Base-by-base conservation (phyloP, 768 basidiomycete genomes). In the Phylloporus scabripes region DNA sequence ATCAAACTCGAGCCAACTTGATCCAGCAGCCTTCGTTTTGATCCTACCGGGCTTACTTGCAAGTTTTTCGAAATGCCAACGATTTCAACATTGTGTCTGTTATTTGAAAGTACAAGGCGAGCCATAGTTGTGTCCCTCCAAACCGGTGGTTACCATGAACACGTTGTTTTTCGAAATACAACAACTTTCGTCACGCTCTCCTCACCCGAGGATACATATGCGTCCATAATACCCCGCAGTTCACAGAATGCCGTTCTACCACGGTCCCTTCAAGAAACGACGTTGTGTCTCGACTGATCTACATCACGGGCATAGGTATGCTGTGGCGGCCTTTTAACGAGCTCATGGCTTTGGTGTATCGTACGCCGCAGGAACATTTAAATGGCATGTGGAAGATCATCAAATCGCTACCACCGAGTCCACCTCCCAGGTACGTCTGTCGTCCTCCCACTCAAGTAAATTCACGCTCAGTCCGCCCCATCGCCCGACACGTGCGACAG, bases 351-450 rank as follows among this genome's bases (percentile, higher is more conserved):
- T 17, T 62, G 2, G 45, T 63, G 3, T 17, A 37, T 15, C 39
- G 17, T 5, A 53, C 58, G 2, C 60, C 60, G 8, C 55, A 53
- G 41, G 60, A 62, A 20, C 52, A 61, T 7, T 11, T 62, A 26
- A 62, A 62, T 26, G 42, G 14, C 20, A 63, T 58, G 60, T 62
- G 60, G 61, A 63, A 53, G 15, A 18, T 48, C 5, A 26, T 58
- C 46, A 51, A 61, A 24, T 52, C 12, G 18, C 55, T 62, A 4
- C 60, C 60, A 4, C 28, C 42, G 41, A 50, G 24, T 17, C 46
- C 60, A 4, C 60, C 59, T 18, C 50, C 53, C 0, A 42, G 44
- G 60, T 63, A 24, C 14, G 60, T 51, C 28, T n/a, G 10, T 5
- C 11, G 11, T 0, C 20, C 12, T 11, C 20, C 2, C 9, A 2